Evolutionary conservation across 495 filamentous ascomycete species (phyloP), one percentile per base, ranked within the genome.

Genomic region (Sabuloglossum arenarium): DNA sequence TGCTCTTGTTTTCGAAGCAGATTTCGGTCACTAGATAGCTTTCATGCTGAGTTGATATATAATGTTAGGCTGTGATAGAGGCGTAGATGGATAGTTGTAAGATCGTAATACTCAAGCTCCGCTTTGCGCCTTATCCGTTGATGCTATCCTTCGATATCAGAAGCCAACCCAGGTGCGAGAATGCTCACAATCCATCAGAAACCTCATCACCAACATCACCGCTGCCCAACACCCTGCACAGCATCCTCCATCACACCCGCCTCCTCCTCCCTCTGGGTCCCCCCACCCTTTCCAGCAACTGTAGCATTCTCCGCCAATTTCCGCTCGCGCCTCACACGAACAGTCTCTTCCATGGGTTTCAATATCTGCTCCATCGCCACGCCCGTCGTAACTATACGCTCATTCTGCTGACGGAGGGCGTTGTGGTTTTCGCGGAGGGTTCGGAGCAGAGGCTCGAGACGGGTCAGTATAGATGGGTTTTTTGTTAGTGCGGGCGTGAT

Each of bases 271-370:
- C 25, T 23, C 12, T n/a, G 47, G 16, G 5, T 0, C 1, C 1
- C 28, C 28, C 14, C 47, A 16, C 23, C 47, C 28, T 29, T 51
- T 12, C 24, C 16, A 6, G 47, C 47, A 14, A 30, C 4, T 23
- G 23, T 51, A 1, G 47, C 47, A 30, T 51, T 19, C 24, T 59
- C 60, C 1, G 62, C 64, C 14, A 61, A 53, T 37, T 57, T 58
- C 55, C 59, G 50, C 45, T 66, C 64, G 31, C 55, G 54, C 60
- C 61, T 60, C 9, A 64, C 55, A 25, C 64, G 58, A 2, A 66
- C 54, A 1, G 64, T 62, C 27, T 64, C 62, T 34, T 66, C 64
- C 11, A 66, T 57, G 1, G 64, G 64, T 42, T 53, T 59, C 56
- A 66, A 42, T 5, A 30, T 42, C 9, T 54, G 57, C 34, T 64